Percentiles rank a stretch among this genome's conserved stretches.
These are phyloP conservation scores for Castanopsis chinensis DNA, from an alignment of 306 rosid species.

Conservation along the genomic window DNA sequence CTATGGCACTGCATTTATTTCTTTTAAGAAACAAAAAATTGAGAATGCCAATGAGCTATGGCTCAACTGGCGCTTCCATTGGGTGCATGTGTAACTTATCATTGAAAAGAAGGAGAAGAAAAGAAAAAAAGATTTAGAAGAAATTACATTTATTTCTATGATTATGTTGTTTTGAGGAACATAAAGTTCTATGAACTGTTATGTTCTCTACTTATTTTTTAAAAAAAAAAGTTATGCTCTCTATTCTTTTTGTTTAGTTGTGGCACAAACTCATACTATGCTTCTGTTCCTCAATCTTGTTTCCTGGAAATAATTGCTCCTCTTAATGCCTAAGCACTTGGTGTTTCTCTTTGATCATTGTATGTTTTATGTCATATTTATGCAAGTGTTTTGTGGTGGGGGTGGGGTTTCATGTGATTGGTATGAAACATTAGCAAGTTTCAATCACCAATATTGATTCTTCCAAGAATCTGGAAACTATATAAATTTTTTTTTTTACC, in stretches of 20 bases:
- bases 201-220: not conserved
- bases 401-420: too few species aligned
- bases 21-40: too few species aligned
- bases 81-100: too few species aligned
- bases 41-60: too few species aligned
- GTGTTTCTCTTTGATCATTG: not conserved
- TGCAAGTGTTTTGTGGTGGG: too few species aligned
- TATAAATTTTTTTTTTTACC: too few species aligned
- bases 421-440: too few species aligned
- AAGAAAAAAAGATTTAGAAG: not conserved
- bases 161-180: not conserved
- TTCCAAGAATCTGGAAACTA: too few species aligned
- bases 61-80: too few species aligned
- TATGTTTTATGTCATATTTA: not conserved
- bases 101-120: too few species aligned
- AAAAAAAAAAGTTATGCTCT: not conserved
- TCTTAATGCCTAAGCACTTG: not conserved
- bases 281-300: not conserved
- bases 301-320: not conserved
- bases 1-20: not conserved
- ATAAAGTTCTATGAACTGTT: not conserved
- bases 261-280: not conserved
- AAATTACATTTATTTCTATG: not conserved
- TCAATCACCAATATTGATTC: too few species aligned
- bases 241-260: not conserved